Evolutionary conservation across 2,329 filamentous ascomycete genomes (phyloP).

Genomic region (Colletotrichum acutatum): DNA sequence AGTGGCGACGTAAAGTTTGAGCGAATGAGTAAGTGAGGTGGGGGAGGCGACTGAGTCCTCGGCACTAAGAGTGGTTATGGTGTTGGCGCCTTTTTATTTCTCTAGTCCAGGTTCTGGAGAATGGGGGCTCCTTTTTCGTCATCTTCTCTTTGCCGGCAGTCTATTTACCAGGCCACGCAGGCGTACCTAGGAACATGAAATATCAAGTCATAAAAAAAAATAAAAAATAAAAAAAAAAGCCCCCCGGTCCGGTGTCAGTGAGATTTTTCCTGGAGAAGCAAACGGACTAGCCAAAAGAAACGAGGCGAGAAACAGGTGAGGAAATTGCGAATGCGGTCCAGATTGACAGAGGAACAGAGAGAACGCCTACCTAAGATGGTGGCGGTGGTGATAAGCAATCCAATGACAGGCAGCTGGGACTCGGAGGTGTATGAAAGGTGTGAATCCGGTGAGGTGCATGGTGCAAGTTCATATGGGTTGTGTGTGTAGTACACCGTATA

Average conservation of each 20-base stretch:
- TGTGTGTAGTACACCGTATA: background rate
- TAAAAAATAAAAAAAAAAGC: too few species aligned
- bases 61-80: background rate
- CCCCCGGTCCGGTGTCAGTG: background rate
- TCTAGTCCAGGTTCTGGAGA: background rate
- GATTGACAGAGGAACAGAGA: constrained; percentile 4
- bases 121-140: background rate
- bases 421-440: background rate
- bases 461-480: background rate
- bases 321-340: constrained; percentile 30
- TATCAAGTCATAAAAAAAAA: background rate
- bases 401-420: background rate
- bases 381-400: constrained; percentile 1
- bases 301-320: constrained; percentile 12
- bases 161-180: background rate
- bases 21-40: constrained; percentile 24
- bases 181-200: background rate
- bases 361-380: constrained; percentile 5
- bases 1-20: constrained; percentile 13
- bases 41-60: constrained; percentile 14
- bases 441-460: background rate
- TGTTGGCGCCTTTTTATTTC: constrained; percentile 3
- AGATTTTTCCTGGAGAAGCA: background rate
- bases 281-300: background rate
- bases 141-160: background rate